These are phyloP conservation scores for Inga oerstediana DNA, from an alignment of 306 rosid genomes.

Conservation along the genomic window DNA sequence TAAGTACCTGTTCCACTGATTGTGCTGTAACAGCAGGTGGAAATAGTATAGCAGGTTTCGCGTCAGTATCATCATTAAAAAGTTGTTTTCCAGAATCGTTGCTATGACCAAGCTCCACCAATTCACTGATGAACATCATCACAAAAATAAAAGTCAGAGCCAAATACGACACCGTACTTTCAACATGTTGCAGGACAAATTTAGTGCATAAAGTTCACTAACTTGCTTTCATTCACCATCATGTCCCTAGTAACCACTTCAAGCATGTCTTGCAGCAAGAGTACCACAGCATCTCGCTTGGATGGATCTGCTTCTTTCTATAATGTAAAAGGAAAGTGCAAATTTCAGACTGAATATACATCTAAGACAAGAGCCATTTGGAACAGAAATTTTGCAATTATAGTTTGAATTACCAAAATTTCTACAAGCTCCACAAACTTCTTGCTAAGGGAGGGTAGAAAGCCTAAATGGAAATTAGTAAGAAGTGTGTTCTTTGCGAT, in stretches of 20 bases:
- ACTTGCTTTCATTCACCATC: conserved; percentile 94
- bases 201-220: conserved; percentile 34
- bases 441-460: conserved; percentile 74
- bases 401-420: conserved; percentile 63
- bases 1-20: conserved; percentile 88
- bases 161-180: not conserved
- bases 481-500: conserved; percentile 79
- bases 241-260: conserved; percentile 92
- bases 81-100: conserved; percentile 86
- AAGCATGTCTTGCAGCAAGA: conserved; percentile 90
- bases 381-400: conserved; percentile 31
- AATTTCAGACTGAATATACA: conserved; percentile 26
- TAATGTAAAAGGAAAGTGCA: conserved; percentile 40
- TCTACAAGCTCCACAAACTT: conserved; percentile 89
- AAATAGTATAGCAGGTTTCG: conserved; percentile 72
- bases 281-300: conserved; percentile 68
- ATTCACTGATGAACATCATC: conserved; percentile 58
- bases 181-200: conserved; percentile 27
- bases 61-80: conserved; percentile 78
- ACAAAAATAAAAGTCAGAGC: conserved; percentile 21
- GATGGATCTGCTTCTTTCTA: conserved; percentile 73
- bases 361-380: conserved; percentile 28
- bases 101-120: conserved; percentile 79
- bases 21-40: conserved; percentile 87
- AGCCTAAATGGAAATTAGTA: conserved; percentile 73